phyloP scores from a whole-genome alignment of 2,329 filamentous ascomycete genomes.

The Ceratocystis alfenasii region DNA sequence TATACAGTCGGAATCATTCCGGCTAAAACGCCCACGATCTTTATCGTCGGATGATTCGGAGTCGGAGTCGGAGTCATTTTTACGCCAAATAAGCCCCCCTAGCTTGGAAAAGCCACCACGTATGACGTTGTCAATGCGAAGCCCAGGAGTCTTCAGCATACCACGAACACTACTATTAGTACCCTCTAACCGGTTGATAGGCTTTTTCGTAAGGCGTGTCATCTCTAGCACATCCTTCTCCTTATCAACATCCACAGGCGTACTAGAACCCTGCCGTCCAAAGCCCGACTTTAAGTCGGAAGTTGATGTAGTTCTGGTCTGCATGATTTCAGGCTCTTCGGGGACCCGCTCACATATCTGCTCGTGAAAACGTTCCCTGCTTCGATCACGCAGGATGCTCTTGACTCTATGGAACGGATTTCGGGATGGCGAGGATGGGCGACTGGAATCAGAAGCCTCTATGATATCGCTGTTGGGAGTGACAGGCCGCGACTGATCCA shows the following conservation, averaged over 20 bases:
- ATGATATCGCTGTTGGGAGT: conserved; percentile 3
- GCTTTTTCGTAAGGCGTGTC: neutral
- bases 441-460: conserved; percentile 35
- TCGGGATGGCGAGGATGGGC: conserved; percentile 50
- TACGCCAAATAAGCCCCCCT: conserved; percentile 46
- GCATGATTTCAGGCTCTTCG: conserved; percentile 7
- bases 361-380: conserved; percentile 15
- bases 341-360: conserved; percentile 17
- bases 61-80: conserved; percentile 31
- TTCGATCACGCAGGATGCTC: conserved; percentile 40
- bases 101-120: conserved; percentile 46
- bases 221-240: conserved; percentile 5
- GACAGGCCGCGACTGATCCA: conserved; percentile 10
- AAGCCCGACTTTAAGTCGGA: conserved; percentile 9
- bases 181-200: conserved; percentile 19
- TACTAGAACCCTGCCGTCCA: neutral
- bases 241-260: neutral
- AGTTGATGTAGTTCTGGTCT: conserved; percentile 13
- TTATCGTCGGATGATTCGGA: conserved; percentile 22
- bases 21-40: conserved; percentile 19
- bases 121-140: conserved; percentile 61
- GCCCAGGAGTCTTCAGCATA: conserved; percentile 56
- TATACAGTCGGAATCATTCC: conserved; percentile 7
- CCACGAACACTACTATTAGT: conserved; percentile 39
- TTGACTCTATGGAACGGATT: conserved; percentile 47